Evolutionary conservation across 2,329 filamentous ascomycete species (phyloP), one percentile per base, ranked within the genome.

Genomic region (Rhinocladiella similis): DNA sequence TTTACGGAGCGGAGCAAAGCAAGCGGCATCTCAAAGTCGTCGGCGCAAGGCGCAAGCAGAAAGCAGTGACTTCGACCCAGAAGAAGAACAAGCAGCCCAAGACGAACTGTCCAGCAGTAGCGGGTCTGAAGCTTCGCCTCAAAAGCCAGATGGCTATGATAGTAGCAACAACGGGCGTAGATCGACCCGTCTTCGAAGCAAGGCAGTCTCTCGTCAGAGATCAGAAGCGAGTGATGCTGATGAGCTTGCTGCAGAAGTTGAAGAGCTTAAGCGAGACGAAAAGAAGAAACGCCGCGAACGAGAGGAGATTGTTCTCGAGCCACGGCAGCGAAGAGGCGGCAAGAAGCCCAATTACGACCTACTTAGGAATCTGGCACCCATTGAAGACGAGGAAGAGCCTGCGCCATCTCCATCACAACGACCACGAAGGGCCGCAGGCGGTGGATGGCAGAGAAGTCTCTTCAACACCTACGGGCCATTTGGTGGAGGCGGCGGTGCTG

Each of bases 401-500:
- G 83, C 83, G 5, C 83, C 89, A 6, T 88, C 88, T 3, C 85
- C 88, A 36, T 83, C 85, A 19, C 86, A 87, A 54, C 83, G 84
- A 59, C 83, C 85, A 33, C 84, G 81, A 29, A 82, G 78, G 22
- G 75, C 77, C 14, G 85, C 81, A 36, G 81, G 77, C 27, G 76
- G 77, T 10, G 75, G 75, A 42, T 91, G 86, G 86, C 90, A 93
- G 69, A 88, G 91, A 48, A 90, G 83, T 55, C 80, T 97, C 29
- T 93, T 96, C 73, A 91, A 91, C 19, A 96, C 91, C 0, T 90
- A 88, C 69, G 94, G 94, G 7, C 94, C 94, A 2, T 97, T 99
- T 72, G 94, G 91, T 56, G 91, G 94, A 41, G 89, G 89, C 45
- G 85, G 87, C 42, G 90, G 90, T 35, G 82, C 81, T 41, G 82